Base-by-base conservation (phyloP, 192 early-diverging fungal genomes). In the Mortierella hygrophila region DNA sequence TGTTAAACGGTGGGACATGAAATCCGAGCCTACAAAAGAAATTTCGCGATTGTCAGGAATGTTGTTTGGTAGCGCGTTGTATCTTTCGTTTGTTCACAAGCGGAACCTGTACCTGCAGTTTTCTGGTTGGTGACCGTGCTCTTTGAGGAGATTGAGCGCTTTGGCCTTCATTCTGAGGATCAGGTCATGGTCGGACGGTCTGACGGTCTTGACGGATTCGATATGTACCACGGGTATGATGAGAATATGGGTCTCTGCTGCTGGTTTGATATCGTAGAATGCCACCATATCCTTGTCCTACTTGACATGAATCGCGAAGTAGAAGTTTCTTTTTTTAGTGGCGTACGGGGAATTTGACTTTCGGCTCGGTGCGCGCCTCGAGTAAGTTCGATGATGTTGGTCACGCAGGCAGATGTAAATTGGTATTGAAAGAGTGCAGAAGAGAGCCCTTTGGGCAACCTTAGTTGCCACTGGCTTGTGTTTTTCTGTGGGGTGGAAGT, bases 1-100 rank as follows among this genome's bases (percentile, higher is more conserved):
- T 90, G 42, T 90, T 93, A 81, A 93, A 96, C 1, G 94, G 94
- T 18, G 95, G 95, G 8, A 94, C 82, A 77, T 96, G 95, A 80
- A 95, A 96, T 13, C 95, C 94, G 13, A 95, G 46, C 16, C 90
- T 88, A 79, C n/a, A 6, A 32, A 40, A 29, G 55, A 75, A 79
- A 26, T 40, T 40, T 55, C 23, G 3, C 38, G 38, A 38, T 6
- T 18, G n/a, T 37, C 1, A 68, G 16, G 44, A 46, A 13, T 46
- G 11, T 40, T 40, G 38, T 3, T 40, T 40, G 38, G 38, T 40
- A 6, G 38, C 38, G 38, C 1, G 38, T 40, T 40, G 38, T 40
- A 40, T 40, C 38, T 5, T 40, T 40, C 6, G 38, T 3, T 40
- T 40, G 38, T 40, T 40, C 6, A 40, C 38, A 40, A 40, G 38